These are phyloP conservation scores for Fraxinus latifolia DNA, from an alignment of 305 asterid species.

Conservation along the genomic window DNA sequence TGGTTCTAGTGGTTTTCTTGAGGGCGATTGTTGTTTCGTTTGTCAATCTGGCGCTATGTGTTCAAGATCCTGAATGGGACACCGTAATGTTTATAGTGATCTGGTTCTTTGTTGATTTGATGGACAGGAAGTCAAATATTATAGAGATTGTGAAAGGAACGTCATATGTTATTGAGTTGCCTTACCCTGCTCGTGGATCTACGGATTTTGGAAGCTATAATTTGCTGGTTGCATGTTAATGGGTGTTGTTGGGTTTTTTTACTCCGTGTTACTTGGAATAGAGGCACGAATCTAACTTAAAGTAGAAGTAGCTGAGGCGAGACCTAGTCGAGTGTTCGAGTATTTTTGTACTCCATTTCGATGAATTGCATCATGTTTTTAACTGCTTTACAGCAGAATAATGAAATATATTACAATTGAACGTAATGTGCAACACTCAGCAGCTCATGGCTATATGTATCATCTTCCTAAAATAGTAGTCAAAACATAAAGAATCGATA, in stretches of 20 bases:
- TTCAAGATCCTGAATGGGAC: background rate
- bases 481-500: conserved; percentile 23
- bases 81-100: background rate
- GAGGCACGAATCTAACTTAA: too few species aligned
- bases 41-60: background rate
- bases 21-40: background rate
- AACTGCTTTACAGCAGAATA: conserved; percentile 10
- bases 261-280: background rate
- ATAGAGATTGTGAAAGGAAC: background rate
- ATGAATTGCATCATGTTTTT: background rate
- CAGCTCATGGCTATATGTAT: conserved; percentile 22
- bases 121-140: too few species aligned
- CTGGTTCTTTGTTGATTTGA: background rate
- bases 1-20: background rate
- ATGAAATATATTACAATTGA: conserved; percentile 28
- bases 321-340: background rate
- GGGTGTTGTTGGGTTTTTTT: conserved; percentile 43
- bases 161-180: too few species aligned
- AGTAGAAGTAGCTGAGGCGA: background rate
- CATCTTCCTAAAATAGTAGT: conserved; percentile 32
- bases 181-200: background rate
- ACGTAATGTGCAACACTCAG: conserved; percentile 26
- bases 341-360: background rate
- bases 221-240: conserved; percentile 66
- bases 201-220: conserved; percentile 44